Evolutionary conservation across 1,139 yeast genomes (phyloP).

Genomic region (Magnusiomyces sp.): DNA sequence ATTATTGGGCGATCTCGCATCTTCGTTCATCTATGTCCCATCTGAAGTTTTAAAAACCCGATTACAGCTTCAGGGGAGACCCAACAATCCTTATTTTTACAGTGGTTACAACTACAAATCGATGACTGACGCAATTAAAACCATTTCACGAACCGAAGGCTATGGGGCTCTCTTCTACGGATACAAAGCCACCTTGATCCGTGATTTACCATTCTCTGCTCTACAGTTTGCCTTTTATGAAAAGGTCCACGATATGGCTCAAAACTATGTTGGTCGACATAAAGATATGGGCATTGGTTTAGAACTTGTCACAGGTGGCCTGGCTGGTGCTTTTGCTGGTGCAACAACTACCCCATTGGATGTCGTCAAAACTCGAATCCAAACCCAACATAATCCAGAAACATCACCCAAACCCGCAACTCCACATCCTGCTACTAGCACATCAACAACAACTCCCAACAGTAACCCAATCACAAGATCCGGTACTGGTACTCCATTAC

Average conservation of each 20-base stretch:
- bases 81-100: slow-evolving; percentile 66
- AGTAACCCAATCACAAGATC: slow-evolving; percentile 10
- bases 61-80: slow-evolving; percentile 80
- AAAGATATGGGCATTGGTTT: slow-evolving; percentile 42
- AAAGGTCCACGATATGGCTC: slow-evolving; percentile 43
- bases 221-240: slow-evolving; percentile 94
- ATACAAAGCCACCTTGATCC: slow-evolving; percentile 80
- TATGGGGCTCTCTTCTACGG: slow-evolving; percentile 72
- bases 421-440: neutral
- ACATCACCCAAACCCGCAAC: slow-evolving; percentile 8
- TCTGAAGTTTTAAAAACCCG: slow-evolving; percentile 93
- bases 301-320: slow-evolving; percentile 83
- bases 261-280: slow-evolving; percentile 26
- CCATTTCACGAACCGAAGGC: slow-evolving; percentile 66
- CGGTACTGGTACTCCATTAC: slow-evolving; percentile 14
- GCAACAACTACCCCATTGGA: slow-evolving; percentile 76
- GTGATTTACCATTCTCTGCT: slow-evolving; percentile 94
- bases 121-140: slow-evolving; percentile 51
- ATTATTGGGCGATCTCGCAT: slow-evolving; percentile 80
- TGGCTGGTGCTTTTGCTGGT: slow-evolving; percentile 96
- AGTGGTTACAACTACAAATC: slow-evolving; percentile 85
- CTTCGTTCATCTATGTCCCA: slow-evolving; percentile 92
- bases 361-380: slow-evolving; percentile 88
- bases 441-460: slow-evolving; percentile 9
- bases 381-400: slow-evolving; percentile 45